phyloP scores from a whole-genome alignment of 768 basidiomycete species.

The Agaricus subrufescens region DNA sequence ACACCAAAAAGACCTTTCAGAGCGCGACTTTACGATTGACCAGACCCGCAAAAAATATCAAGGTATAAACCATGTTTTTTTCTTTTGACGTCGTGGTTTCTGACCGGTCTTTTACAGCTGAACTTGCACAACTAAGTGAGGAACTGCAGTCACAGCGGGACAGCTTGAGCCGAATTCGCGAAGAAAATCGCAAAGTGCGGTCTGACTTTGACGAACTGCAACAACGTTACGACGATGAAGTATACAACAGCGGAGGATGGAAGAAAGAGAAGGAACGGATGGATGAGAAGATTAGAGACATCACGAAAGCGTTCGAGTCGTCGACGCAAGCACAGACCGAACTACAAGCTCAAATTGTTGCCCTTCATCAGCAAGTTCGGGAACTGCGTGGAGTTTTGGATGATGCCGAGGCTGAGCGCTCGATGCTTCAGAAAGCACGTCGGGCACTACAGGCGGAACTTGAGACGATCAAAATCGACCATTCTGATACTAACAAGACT shows the following conservation, averaged over 20 bases:
- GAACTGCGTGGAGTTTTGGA: constrained; percentile 78
- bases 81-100: neutral
- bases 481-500: constrained; percentile 63
- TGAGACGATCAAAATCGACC: constrained; percentile 74
- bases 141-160: constrained; percentile 80
- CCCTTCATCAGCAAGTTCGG: constrained; percentile 81
- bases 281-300: constrained; percentile 75
- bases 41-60: constrained; percentile 88
- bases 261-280: constrained; percentile 85
- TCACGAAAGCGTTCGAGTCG: constrained; percentile 72
- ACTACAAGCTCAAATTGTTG: constrained; percentile 80
- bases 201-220: constrained; percentile 76
- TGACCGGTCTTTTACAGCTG: constrained; percentile 36
- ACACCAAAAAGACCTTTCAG: constrained; percentile 74
- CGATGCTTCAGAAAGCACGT: constrained; percentile 76
- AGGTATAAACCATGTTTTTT: constrained; percentile 34
- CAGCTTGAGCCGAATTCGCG: constrained; percentile 67
- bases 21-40: constrained; percentile 72
- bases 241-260: constrained; percentile 76
- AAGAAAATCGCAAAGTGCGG: constrained; percentile 74
- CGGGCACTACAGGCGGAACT: constrained; percentile 76
- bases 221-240: constrained; percentile 70
- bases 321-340: constrained; percentile 69
- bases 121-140: constrained; percentile 76
- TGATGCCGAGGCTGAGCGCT: constrained; percentile 80